Evolutionary conservation across 257 asterid species (phyloP), one percentile per base, ranked within the genome.

Genomic region (Rubia yunnanensis): DNA sequence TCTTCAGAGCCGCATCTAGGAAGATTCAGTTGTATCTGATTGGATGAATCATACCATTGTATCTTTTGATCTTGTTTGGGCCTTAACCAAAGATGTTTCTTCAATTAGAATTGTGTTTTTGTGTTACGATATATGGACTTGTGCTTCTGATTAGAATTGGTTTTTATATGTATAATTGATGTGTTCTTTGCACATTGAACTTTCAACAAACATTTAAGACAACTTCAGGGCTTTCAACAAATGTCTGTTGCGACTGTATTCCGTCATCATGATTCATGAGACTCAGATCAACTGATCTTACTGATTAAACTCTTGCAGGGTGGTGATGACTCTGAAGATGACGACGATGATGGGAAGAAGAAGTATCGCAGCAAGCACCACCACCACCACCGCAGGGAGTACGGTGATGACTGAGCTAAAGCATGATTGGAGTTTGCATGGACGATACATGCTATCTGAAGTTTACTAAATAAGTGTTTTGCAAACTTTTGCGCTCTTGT

Each of bases 321-420:
- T 23, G 75, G 30, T 7, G 58, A 52, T 7, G 58, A 67, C 15
- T 28, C 65, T 57, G 77, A 49, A 13, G 81, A 76, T 22, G 81
- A 75, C 3, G 63, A 56, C 10, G 62, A 56, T 27, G 65, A 71
- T 13, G 66, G 59, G 60, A 30, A 61, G 36, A 65, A 66, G 76
- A 58, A 68, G 30, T 53, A 49, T 20, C 69, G 28, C 14, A 1
- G 36, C 55, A 57, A 32, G 63, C 66, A 71, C n/a, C 71, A 65
- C 14, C 74, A 68, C 39, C 70, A 63, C 70, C 64, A 46, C 71
- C 74, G 74, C 72, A 68, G 60, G 69, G 38, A 76, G 38, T 64
- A 58, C 32, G 80, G 72, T 13, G 77, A 76, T 68, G 69, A 70
- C 9, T 72, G 54, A 72, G 65, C 57, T 15, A 31, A 27, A 32